Evolutionary conservation across 345 rosid genomes (phyloP), one percentile per base, ranked within the genome.

Genomic region (Luvunga scandens): DNA sequence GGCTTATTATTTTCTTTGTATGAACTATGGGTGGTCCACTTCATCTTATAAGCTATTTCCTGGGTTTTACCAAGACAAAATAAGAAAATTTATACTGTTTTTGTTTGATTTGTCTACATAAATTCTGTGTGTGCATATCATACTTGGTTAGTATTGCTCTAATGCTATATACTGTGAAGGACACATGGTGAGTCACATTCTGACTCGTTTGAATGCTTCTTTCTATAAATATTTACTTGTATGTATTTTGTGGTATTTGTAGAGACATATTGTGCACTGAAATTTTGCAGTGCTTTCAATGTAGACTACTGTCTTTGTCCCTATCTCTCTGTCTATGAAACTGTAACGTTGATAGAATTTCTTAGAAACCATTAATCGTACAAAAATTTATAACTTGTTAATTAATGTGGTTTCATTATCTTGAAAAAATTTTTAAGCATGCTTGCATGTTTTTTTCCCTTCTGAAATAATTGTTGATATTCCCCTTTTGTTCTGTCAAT

Each of bases 11-110:
- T 71, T 7, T 4, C 69, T 62, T 48, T 73, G 28, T 27, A 30
- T 56, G 27, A 27, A 22, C 31, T 66, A 34, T 24, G 78, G 56
- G 55, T 73, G 66, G 82, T 48, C 62, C 38, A 19, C 6, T 39
- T 9, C 7, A 61, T 72, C 16, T 74, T 33, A 24, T 72, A 21
- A 74, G 73, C 71, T 74, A 71, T 50, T 34, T 80, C 67, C 9
- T 75, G 55, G 80, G 76, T 78, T 77, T 66, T 72, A 74, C 61
- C 6, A 38, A 8, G 75, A 65, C 76, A 31, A 14, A 55, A n/a
- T 72, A 38, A 39, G 38, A 71, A 80, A 19, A 30, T 22, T 21
- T 24, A 0, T 9, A 63, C 69, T 19, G 14, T 34, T 42, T 36
- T 24, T 13, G 25, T 73, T 38, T 21, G 36, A 21, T 60, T 2